A percentile compares a stretch with the other conserved stretches of the same genome.
Conservation (phyloP, 2,329 filamentous ascomycete genomes). For the Fusarium gaditjirri region DNA sequence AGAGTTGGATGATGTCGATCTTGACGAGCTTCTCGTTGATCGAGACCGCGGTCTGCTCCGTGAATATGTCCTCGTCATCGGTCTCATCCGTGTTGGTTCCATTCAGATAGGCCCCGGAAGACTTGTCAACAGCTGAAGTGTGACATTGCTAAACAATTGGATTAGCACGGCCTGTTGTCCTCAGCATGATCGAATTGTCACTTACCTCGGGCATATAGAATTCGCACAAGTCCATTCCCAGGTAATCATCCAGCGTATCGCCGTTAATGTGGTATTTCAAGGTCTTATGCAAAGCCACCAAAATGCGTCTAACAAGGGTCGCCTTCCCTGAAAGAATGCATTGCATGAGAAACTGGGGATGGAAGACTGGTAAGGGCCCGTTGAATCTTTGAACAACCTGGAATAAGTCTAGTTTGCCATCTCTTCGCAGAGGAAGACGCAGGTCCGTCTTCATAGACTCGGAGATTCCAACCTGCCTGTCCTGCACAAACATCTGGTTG, state of each 20-base stretch:
- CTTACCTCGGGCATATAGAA: slow-evolving; percentile 59
- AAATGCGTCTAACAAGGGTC: slow-evolving; percentile 74
- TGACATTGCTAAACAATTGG: slow-evolving; percentile 23
- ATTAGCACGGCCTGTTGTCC: slow-evolving; percentile 8
- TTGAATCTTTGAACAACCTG: slow-evolving; percentile 86
- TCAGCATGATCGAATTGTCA: neutral
- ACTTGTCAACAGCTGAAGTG: slow-evolving; percentile 42
- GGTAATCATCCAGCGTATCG: slow-evolving; percentile 80
- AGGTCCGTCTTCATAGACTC: slow-evolving; percentile 67
- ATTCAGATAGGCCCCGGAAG: slow-evolving; percentile 53
- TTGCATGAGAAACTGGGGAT: slow-evolving; percentile 90
- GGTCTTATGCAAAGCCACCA: slow-evolving; percentile 77
- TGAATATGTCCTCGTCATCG: slow-evolving; percentile 71
- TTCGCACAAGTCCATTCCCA: slow-evolving; percentile 72
- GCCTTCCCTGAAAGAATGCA: slow-evolving; percentile 85
- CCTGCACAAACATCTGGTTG: slow-evolving; percentile 89
- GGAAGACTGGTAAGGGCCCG: slow-evolving; percentile 87
- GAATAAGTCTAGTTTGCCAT: slow-evolving; percentile 75
- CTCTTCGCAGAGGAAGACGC: slow-evolving; percentile 59
- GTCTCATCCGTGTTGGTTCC: slow-evolving; percentile 52
- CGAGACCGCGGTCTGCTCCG: slow-evolving; percentile 73
- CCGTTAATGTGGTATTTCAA: slow-evolving; percentile 87
- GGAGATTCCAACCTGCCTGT: slow-evolving; percentile 75
- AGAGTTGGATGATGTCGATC: slow-evolving; percentile 81
- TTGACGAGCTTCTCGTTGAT: slow-evolving; percentile 83